Evolutionary conservation across 768 basidiomycete species (phyloP), one percentile per base, ranked within the genome.

Genomic region (Suillus placidus): DNA sequence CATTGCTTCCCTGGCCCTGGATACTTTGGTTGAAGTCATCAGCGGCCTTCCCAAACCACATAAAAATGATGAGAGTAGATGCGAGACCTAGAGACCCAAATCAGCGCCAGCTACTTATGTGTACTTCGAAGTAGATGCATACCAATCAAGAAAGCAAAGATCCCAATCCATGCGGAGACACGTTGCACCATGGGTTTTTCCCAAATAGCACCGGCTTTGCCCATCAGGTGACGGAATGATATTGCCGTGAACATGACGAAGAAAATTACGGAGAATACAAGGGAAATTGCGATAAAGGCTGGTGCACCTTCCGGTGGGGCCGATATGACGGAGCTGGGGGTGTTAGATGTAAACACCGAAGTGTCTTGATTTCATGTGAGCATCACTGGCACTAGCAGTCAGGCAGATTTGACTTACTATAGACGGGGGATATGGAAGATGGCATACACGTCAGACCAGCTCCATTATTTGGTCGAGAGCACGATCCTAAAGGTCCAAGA

Each of bases 41-140:
- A 0, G 88, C 86, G 2, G 91, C 87, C 75, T 93, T 92, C 23
- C 88, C 90, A 67, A 92, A 92, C 86, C 88, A 92, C 85, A 94
- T 90, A 66, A 90, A 86, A 62, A 90, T 77, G 65, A 93, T 82
- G 23, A 92, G 80, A 78, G 91, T 90, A 10, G 89, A 81, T 3
- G 86, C 87, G 65, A 91, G 74, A 16, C 91, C 91, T 92, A 62
- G 18, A 52, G 42, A 18, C 18, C 26, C 10, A 20, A 40, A 42
- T 60, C 18, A 38, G 56, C 20, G 61, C 40, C 57, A 38, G 60
- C 8, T 47, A n/a, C n/a, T n/a, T n/a, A 49, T 64, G 45, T 40
- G 67, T 18, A 55, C 20, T 23, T 60, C 32, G 47, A 34, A 5
- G 42, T 8, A 61, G 37, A 49, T 38, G 72, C 80, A 38, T 66